phyloP scores from a whole-genome alignment of 2,329 filamentous ascomycete genomes.

The Exophiala dermatitidis region DNA sequence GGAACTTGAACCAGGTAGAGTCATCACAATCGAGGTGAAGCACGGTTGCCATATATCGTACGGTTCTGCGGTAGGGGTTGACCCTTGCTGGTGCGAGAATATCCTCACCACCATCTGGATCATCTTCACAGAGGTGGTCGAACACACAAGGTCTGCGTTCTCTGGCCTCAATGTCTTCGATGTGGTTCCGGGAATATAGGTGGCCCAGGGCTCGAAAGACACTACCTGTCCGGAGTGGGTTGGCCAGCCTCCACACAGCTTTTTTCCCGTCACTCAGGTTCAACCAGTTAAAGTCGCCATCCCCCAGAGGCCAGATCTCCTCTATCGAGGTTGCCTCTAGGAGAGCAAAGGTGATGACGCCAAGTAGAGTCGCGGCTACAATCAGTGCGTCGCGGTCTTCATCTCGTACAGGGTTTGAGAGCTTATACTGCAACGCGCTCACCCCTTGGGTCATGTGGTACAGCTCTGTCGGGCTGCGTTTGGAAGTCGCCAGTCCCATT shows the following conservation, averaged over 20 bases:
- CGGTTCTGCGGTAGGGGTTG: conserved; percentile 35
- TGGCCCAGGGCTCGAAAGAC: conserved; percentile 24
- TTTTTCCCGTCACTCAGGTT: conserved; percentile 51
- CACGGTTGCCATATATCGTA: conserved; percentile 33
- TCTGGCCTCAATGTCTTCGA: neutral
- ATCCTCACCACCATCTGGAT: neutral
- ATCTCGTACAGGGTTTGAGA: conserved; percentile 7
- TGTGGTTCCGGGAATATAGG: neutral
- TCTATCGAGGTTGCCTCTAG: conserved; percentile 37
- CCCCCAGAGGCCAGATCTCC: conserved; percentile 52
- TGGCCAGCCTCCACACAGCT: conserved; percentile 46
- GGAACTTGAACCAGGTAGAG: conserved; percentile 40
- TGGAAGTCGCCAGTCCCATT: conserved; percentile 7
- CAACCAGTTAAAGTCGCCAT: conserved; percentile 52
- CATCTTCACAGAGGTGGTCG: conserved; percentile 15
- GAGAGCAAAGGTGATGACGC: conserved; percentile 37
- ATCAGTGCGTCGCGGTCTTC: conserved; percentile 17
- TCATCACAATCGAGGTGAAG: conserved; percentile 33
- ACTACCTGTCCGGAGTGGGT: conserved; percentile 45
- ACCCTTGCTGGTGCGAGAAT: neutral
- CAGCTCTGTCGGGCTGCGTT: conserved; percentile 34
- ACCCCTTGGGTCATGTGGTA: conserved; percentile 40
- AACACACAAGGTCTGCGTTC: conserved; percentile 6
- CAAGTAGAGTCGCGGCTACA: conserved; percentile 35
- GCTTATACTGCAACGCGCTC: conserved; percentile 7